These are phyloP conservation scores for Cenchrus fungigraminus DNA, from an alignment of 176 grass and related monocot genomes.

Conservation along the genomic window DNA sequence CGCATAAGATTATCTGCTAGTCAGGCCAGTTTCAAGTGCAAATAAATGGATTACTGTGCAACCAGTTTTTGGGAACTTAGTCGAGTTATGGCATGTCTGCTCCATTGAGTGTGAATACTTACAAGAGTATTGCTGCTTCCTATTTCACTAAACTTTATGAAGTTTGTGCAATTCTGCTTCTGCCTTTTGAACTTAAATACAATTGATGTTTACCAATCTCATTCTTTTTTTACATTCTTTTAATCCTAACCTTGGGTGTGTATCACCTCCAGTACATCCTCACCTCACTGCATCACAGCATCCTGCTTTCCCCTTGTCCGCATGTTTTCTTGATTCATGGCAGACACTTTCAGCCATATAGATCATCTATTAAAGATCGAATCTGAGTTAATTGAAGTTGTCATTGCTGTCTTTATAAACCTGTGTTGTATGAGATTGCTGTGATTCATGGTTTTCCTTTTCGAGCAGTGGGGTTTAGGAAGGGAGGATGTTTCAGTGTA, in stretches of 20 bases:
- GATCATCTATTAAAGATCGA: conserved; percentile 28
- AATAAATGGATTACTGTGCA: background rate
- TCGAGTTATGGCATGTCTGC: background rate
- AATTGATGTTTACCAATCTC: background rate
- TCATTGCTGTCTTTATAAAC: conserved; percentile 4
- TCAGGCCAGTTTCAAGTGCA: background rate
- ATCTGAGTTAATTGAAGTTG: background rate
- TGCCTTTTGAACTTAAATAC: background rate
- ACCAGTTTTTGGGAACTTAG: background rate
- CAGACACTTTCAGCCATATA: background rate
- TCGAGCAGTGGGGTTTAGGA: background rate
- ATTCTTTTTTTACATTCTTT: background rate
- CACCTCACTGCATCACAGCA: background rate
- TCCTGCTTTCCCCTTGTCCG: background rate
- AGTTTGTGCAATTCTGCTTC: background rate
- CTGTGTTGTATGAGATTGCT: background rate
- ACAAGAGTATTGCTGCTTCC: background rate
- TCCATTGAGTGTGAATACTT: background rate
- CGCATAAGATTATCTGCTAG: background rate
- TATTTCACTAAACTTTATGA: background rate
- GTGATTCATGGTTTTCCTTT: background rate
- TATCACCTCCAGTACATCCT: background rate
- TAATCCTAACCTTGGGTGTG: background rate
- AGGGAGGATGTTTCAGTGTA: background rate
- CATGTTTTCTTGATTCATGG: background rate